These are phyloP conservation scores for Coemansia sp. DNA, from an alignment of 192 early-diverging fungal genomes.

Conservation along the genomic window DNA sequence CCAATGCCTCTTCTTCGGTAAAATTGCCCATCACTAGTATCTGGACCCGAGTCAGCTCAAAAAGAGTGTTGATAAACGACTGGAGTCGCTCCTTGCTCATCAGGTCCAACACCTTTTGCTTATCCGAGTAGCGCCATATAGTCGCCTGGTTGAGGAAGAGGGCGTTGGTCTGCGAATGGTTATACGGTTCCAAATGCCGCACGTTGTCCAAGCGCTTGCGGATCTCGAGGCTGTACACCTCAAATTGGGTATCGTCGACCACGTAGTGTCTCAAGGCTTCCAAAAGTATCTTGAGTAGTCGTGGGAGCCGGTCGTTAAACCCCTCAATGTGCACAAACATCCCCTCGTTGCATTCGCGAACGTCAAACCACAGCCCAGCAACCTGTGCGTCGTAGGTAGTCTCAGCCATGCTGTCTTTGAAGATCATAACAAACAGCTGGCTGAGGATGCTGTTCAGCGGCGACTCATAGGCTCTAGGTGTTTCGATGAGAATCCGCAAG, in stretches of 20 bases:
- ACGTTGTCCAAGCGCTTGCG: constrained; percentile 77
- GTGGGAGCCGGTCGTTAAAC: constrained; percentile 85
- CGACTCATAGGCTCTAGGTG: constrained; percentile 76
- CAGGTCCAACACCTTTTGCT: constrained; percentile 68
- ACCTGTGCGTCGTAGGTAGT: constrained; percentile 89
- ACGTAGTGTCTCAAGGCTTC: constrained; percentile 65
- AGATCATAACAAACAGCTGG: constrained; percentile 73
- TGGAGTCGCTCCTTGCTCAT: constrained; percentile 75
- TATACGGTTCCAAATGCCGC: constrained; percentile 74
- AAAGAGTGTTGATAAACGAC: constrained; percentile 73
- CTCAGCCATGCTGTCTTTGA: constrained; percentile 85
- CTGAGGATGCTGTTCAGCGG: constrained; percentile 72
- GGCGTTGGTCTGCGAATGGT: constrained; percentile 77
- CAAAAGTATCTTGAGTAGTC: constrained; percentile 72
- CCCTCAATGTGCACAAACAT: constrained; percentile 73
- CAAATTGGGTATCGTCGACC: constrained; percentile 74
- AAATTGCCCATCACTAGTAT: constrained; percentile 90
- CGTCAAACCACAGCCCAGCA: constrained; percentile 79
- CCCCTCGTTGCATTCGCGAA: constrained; percentile 74
- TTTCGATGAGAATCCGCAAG: constrained; percentile 69
- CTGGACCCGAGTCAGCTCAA: constrained; percentile 73
- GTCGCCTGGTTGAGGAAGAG: constrained; percentile 75
- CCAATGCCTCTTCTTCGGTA: constrained; percentile 65
- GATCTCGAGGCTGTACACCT: constrained; percentile 78
- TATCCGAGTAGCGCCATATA: constrained; percentile 80